Conservation (phyloP, 2,329 filamentous ascomycete genomes). For the Beauveria australis region DNA sequence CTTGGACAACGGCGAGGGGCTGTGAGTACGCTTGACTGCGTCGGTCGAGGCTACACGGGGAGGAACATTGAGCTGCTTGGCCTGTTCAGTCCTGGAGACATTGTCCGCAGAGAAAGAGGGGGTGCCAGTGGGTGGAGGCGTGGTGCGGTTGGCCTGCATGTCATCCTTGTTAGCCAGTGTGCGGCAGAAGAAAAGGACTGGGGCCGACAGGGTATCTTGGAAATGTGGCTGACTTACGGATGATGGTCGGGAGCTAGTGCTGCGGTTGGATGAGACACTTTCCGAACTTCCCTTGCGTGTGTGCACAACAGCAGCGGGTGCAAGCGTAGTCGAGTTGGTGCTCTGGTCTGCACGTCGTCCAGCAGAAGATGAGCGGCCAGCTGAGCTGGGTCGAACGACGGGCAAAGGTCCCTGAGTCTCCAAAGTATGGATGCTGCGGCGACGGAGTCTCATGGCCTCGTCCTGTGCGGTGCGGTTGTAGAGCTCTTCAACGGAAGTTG, state of each 20-base stretch:
- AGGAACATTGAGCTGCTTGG: conserved; percentile 49
- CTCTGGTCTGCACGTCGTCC: conserved; percentile 23
- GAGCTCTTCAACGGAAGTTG: conserved; percentile 58
- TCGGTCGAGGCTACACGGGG: conserved; percentile 57
- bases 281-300: conserved; percentile 54
- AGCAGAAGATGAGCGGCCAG: conserved; percentile 16
- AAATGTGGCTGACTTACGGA: conserved; percentile 49
- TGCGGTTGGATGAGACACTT: conserved; percentile 51
- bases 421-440: conserved; percentile 70
- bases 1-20: conserved; percentile 67
- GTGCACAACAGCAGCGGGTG: conserved; percentile 19
- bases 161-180: conserved; percentile 40
- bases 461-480: conserved; percentile 51
- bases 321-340: conserved; percentile 31
- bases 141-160: conserved; percentile 52
- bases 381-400: conserved; percentile 29
- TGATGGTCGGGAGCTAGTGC: conserved; percentile 50
- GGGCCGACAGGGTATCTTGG: conserved; percentile 11
- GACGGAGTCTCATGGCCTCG: conserved; percentile 65
- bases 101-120: conserved; percentile 44
- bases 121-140: conserved; percentile 43
- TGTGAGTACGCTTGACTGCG: conserved; percentile 55
- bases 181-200: conserved; percentile 18
- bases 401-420: conserved; percentile 27
- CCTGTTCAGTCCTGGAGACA: conserved; percentile 42